Base-by-base conservation (phyloP, 345 rosid genomes). In the Pseudoturritis turrita region DNA sequence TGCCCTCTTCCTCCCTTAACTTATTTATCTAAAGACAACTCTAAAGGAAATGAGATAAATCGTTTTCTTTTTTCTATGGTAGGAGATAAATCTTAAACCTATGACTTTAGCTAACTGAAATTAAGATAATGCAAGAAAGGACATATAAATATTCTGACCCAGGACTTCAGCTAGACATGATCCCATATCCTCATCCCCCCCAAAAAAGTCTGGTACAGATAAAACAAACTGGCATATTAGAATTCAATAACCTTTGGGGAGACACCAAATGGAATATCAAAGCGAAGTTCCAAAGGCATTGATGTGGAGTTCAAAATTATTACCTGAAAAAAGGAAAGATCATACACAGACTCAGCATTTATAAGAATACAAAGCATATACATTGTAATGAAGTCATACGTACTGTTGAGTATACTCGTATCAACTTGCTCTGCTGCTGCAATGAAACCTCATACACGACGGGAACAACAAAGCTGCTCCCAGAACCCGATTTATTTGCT, bases 251-350 rank as follows among this genome's bases (percentile, higher is more conserved):
- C 97, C 97, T 90, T 93, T 6, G 98, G 97, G 55, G 98, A 84
- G 59, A 93, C 69, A 56, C 98, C 96, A 81, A 93, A 86, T 54
- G 98, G 98, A 81, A 90, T 93, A 67, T 93, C 98, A 75, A 93
- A 93, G 74, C 97, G 89, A 66, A 93, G 77, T 81, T 93, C 97
- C 82, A 90, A 50, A 26, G 97, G 94, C 77, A 85, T 68, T 58
- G 90, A 83, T 54, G 96, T 90, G 57, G 84, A 83, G 83, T 93
- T 93, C 35, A 82, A 77, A 69, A 93, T 70, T 73, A 89, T 81
- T 55, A 93, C 98, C 98, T 93, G 85, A 78, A 81, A 73, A 75
- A 46, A 62, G 64, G 21, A 71, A 60, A 45, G 60, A 51, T 46
- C 60, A 64, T 68, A 78, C 41, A n/a, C 64, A 28, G 61, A 60